Evolutionary conservation across 306 rosid species (phyloP).

Genomic region (Lathyrus tuberosus): DNA sequence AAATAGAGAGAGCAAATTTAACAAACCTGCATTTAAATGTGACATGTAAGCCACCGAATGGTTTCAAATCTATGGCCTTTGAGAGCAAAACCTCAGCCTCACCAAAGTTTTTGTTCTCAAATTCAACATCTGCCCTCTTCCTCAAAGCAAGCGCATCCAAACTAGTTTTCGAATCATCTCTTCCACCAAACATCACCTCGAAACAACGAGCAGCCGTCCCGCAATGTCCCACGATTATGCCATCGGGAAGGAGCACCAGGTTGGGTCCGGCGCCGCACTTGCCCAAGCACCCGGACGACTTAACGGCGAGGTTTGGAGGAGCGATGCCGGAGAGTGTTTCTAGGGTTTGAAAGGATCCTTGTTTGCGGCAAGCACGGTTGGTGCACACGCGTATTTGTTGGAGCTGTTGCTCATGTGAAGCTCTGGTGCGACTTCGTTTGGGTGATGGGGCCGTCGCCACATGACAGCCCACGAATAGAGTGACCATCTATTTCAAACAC

Average conservation of each 20-base stretch:
- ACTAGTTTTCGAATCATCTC: constrained; percentile 44
- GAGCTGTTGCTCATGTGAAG: not conserved
- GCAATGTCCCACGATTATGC: constrained; percentile 59
- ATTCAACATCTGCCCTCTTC: constrained; percentile 63
- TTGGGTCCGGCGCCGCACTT: constrained; percentile 87
- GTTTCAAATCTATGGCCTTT: constrained; percentile 73
- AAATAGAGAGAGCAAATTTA: not conserved
- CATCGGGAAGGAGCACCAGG: constrained; percentile 61
- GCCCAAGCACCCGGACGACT: constrained; percentile 73
- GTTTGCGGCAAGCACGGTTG: constrained; percentile 80
- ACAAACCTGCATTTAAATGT: constrained; percentile 69
- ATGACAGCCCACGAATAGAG: not conserved
- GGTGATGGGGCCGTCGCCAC: constrained; percentile 4
- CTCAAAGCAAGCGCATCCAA: constrained; percentile 83
- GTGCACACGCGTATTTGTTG: constrained; percentile 79
- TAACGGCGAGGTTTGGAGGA: constrained; percentile 64
- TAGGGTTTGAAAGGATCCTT: constrained; percentile 78
- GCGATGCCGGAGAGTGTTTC: constrained; percentile 66
- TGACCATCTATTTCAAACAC: too few species aligned
- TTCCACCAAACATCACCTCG: constrained; percentile 51
- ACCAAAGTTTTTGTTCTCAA: constrained; percentile 48
- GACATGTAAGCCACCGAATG: constrained; percentile 75
- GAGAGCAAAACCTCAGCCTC: constrained; percentile 74
- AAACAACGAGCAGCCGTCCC: constrained; percentile 71
- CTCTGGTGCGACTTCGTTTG: constrained; percentile 34